Base-by-base conservation (phyloP, 306 rosid species). In the Quercus ilex region DNA sequence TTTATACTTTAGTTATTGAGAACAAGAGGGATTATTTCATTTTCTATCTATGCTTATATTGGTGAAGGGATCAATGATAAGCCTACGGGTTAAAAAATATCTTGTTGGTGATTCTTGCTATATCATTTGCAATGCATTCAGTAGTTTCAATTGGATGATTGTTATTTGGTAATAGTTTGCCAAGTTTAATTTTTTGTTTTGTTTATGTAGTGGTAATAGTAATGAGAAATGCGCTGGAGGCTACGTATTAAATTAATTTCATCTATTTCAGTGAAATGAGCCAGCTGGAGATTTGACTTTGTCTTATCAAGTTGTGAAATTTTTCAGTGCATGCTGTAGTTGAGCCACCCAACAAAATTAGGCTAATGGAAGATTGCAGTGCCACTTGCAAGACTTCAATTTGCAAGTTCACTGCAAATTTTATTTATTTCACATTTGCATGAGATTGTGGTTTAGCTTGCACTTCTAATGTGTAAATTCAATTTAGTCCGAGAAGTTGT, bases 321-420 rank as follows among this genome's bases (percentile, higher is more conserved):
- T 49, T 49, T 49, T 11, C 53, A 49, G 53, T 49, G 53, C 53
- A 13, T 49, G 53, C 17, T 13, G 15, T 49, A 49, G 53, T 49
- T 49, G 53, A 12, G 53, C 53, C 17, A 49, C 53, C 53, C 0
- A 12, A 49, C 13, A 49, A 12, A 49, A 10, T 49, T 49, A 49
- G 53, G 53, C 17, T 49, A 13, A 49, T 49, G 53, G 53, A 49
- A 49, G 53, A 49, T 10, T 49, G 53, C 15, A 49, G 53, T 49
- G 53, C 53, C 53, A 10, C 17, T 12, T 49, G 53, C 53, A 28
- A 28, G 30, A 28, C 30, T 28, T 28, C 3, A 28, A 28, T 28
- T 28, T 28, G 30, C 30, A 28, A 41, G 99, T 35, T 49, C 49
- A 8, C 49, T 6, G 49, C 49, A 43, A 6, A 43, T 43, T 43